Evolutionary conservation across 805 yeast genomes (phyloP), one percentile per base, ranked within the genome.

Genomic region (Zygosaccharomyces pseudorouxii): DNA sequence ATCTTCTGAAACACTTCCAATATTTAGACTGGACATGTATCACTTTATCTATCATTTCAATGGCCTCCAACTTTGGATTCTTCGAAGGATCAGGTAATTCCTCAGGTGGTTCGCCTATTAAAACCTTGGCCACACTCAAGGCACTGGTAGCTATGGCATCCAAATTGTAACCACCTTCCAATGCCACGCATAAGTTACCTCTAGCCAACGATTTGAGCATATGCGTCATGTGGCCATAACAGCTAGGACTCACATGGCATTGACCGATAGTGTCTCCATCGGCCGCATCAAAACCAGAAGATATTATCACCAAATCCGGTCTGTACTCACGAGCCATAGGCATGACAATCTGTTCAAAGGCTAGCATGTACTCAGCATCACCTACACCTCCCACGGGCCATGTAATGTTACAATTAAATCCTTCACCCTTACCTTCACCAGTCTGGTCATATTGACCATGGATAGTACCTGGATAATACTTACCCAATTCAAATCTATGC

Each of bases 281-380:
- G 1, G 99, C 99, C 18, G 99, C 99, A 70, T 93, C 99, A 59
- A 93, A 93, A 0, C 99, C 99, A 0, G 98, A 83, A 16, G 96
- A 87, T 28, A 93, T 82, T 30, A 93, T 88, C 4, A 90, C 92
- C 54, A 93, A 74, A 69, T 93, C 99, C 0, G 99, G 97, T 60
- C 83, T 82, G 60, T 84, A 93, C 65, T 93, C 99, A 49, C 81
- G 70, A 47, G 93, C 84, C 43, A 89, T 80, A 0, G 99, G 99
- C 79, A 93, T 78, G 10, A 93, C 78, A 14, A 92, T 82, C 59
- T 81, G 82, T 55, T 82, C 79, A 68, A 93, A 90, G 0, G 98
- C 97, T 67, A 90, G 86, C 41, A 92, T 76, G 68, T 93, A 93
- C 68, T 93, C 99, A 8, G 90, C 96, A 68, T 93, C 99, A 28